Evolutionary conservation across 108 stramenopile genomes (phyloP).

Genomic region (Cyclotella cryptica): DNA sequence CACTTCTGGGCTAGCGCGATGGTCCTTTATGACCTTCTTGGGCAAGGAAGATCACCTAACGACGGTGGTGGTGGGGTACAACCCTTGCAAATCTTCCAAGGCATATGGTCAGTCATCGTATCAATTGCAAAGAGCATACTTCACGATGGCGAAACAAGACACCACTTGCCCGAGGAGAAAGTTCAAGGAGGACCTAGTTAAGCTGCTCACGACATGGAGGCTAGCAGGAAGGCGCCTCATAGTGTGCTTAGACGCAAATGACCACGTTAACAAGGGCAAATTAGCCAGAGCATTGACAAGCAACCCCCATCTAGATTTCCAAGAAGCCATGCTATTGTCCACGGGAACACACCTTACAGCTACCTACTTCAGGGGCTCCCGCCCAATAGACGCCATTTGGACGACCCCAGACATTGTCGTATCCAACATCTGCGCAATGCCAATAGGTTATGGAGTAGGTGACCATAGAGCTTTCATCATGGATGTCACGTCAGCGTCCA

Average conservation of each 20-base stretch:
- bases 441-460: constrained; percentile 20
- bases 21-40: not conserved
- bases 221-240: constrained; percentile 12
- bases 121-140: constrained; percentile 21
- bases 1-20: constrained; percentile 6
- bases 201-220: constrained; percentile 1
- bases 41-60: constrained; percentile 6
- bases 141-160: not conserved
- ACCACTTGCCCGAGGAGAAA: constrained; percentile 1
- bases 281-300: constrained; percentile 1
- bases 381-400: too few species aligned
- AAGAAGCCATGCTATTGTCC: not conserved
- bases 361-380: too few species aligned
- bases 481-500: constrained; percentile 11
- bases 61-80: constrained; percentile 12
- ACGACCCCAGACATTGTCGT: not conserved
- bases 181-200: too few species aligned
- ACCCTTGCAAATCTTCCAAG: constrained; percentile 15
- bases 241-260: too few species aligned
- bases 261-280: constrained; percentile 7
- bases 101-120: not conserved
- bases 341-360: constrained; percentile 8
- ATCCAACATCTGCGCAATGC: constrained; percentile 5
- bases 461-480: constrained; percentile 15
- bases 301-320: not conserved